Conservation (phyloP, 2,329 filamentous ascomycete genomes). For the Microdochium nivale region DNA sequence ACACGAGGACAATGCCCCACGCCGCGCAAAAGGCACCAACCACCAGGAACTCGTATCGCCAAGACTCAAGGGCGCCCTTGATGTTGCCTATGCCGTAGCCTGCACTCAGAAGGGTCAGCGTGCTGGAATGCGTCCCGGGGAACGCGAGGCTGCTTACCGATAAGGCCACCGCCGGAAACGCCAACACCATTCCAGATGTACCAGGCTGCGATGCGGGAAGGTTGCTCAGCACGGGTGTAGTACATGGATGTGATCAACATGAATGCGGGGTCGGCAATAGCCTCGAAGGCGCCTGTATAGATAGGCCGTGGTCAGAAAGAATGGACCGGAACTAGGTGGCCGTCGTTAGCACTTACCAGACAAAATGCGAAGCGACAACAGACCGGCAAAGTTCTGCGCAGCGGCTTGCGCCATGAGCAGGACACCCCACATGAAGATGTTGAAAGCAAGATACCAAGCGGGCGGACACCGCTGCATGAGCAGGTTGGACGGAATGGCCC, state of each 20-base stretch:
- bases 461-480: constrained; percentile 22
- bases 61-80: constrained; percentile 44
- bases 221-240: constrained; percentile 54
- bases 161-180: constrained; percentile 45
- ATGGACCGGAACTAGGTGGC: neutral
- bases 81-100: constrained; percentile 54
- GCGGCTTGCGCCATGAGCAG: constrained; percentile 41
- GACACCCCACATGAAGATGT: constrained; percentile 48
- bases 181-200: constrained; percentile 51
- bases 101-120: neutral
- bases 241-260: constrained; percentile 60
- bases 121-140: too few relatives aligned
- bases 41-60: constrained; percentile 64
- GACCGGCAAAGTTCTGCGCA: constrained; percentile 44
- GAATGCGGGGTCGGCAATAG: constrained; percentile 38
- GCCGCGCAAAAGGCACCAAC: constrained; percentile 46
- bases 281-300: constrained; percentile 49
- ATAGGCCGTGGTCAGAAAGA: neutral
- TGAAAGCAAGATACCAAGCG: constrained; percentile 27
- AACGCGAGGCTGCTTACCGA: constrained; percentile 14
- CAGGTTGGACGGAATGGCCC: constrained; percentile 18
- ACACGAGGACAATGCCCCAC: constrained; percentile 50
- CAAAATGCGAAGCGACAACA: constrained; percentile 47
- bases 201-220: constrained; percentile 50
- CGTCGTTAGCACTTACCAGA: constrained; percentile 19